phyloP scores from a whole-genome alignment of 148 eudicot species.

The Simmondsia chinensis region DNA sequence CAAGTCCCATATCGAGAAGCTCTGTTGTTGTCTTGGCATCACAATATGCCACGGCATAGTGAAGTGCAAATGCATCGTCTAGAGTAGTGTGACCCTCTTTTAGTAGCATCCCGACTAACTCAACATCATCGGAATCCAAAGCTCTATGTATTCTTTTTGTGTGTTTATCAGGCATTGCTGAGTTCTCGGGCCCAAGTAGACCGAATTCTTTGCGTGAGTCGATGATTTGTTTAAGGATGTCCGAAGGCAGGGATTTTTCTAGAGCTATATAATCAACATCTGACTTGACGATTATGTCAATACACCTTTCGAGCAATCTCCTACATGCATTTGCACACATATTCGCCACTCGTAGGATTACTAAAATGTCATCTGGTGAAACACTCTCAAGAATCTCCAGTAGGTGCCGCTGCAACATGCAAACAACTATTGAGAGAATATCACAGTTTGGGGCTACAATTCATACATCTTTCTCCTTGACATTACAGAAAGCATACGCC shows the following conservation, averaged over 20 bases:
- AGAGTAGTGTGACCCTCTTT: conserved; percentile 65
- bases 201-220: conserved; percentile 50
- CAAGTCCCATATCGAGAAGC: conserved; percentile 73
- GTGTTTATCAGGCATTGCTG: conserved; percentile 59
- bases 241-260: conserved; percentile 51
- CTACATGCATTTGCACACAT: conserved; percentile 58
- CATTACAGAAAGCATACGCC: too few species aligned
- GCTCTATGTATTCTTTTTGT: conserved; percentile 85
- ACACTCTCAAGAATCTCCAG: conserved; percentile 68
- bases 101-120: conserved; percentile 67
- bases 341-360: conserved; percentile 58
- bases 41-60: conserved; percentile 88
- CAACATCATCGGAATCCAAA: conserved; percentile 86
- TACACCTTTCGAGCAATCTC: conserved; percentile 42
- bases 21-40: conserved; percentile 65
- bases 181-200: conserved; percentile 28
- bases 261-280: conserved; percentile 65
- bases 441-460: too few species aligned
- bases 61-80: conserved; percentile 77
- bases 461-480: too few species aligned
- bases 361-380: conserved; percentile 58
- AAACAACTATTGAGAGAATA: not conserved
- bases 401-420: conserved; percentile 47
- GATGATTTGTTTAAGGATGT: conserved; percentile 50
- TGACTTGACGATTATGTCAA: conserved; percentile 46